Conservation (phyloP, 345 rosid species). For the Citrus inodora region DNA sequence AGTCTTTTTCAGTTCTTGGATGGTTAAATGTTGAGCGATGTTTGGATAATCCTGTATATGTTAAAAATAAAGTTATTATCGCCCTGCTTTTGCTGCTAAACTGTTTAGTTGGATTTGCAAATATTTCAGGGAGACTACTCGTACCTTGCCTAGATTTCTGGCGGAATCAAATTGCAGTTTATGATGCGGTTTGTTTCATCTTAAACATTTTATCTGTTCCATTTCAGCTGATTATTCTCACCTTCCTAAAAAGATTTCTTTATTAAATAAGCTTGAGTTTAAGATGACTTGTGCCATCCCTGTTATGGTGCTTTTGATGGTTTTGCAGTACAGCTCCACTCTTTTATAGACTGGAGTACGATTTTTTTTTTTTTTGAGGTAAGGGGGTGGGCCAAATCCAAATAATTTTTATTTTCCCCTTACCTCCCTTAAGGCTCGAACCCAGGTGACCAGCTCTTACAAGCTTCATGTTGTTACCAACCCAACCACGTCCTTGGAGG, state of each 20-base stretch:
- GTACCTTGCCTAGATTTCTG: slow-evolving; percentile 70
- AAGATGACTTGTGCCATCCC: neutral
- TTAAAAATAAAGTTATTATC: neutral
- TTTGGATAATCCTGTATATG: neutral
- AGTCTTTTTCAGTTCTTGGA: neutral
- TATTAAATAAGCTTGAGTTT: neutral
- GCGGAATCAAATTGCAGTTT: slow-evolving; percentile 77
- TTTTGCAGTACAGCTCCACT: neutral
- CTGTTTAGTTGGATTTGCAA: slow-evolving; percentile 14
- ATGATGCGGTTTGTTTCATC: slow-evolving; percentile 50
- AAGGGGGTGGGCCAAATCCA: no score
- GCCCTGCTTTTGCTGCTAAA: neutral
- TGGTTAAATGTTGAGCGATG: neutral
- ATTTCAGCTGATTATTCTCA: neutral
- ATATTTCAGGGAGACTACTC: slow-evolving; percentile 69
- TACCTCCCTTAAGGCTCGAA: no score
- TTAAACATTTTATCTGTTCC: neutral
- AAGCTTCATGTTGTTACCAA: no score
- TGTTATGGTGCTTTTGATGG: neutral
- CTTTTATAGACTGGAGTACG: neutral
- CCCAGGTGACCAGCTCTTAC: no score
- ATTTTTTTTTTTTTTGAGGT: no score
- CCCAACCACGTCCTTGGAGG: no score
- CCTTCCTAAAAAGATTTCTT: neutral
- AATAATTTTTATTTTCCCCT: no score